A percentile compares a stretch with the other conserved stretches of the same genome.
Conservation (phyloP, 2,329 filamentous ascomycete species). For the Penicillium polonicum region DNA sequence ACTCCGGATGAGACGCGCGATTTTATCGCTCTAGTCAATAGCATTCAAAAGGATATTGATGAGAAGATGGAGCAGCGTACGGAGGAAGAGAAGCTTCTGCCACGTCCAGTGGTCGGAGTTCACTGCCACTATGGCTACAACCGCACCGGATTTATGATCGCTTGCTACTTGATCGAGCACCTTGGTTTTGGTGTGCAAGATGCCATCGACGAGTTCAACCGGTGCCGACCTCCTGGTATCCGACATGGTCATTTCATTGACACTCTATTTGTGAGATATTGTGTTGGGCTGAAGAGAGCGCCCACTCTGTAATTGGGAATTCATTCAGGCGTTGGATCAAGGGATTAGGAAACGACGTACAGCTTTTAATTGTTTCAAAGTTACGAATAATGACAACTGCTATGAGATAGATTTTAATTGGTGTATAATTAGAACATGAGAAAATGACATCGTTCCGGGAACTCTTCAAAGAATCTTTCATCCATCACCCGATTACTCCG, state of each 20-base stretch:
- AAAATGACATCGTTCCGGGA: neutral
- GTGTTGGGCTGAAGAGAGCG: constrained; percentile 48
- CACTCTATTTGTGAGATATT: constrained; percentile 76
- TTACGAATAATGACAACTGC: constrained; percentile 11
- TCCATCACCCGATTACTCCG: no score
- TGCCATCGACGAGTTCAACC: constrained; percentile 76
- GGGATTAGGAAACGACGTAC: constrained; percentile 8
- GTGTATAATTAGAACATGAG: constrained; percentile 1
- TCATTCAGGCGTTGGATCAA: constrained; percentile 10
- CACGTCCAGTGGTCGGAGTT: constrained; percentile 65
- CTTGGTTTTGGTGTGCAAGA: constrained; percentile 69
- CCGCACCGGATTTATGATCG: constrained; percentile 85
- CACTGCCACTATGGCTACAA: constrained; percentile 98
- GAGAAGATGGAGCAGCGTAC: constrained; percentile 43
- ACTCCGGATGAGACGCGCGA: constrained; percentile 58
- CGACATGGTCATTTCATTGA: constrained; percentile 87
- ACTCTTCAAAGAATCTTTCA: neutral
- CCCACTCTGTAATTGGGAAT: constrained; percentile 35
- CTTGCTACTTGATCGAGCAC: constrained; percentile 84
- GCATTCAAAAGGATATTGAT: constrained; percentile 58
- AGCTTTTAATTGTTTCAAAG: constrained; percentile 8
- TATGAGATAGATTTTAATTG: constrained; percentile 3
- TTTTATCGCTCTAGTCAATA: constrained; percentile 61
- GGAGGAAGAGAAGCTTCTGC: constrained; percentile 34
- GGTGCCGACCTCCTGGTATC: constrained; percentile 75